Conservation (phyloP, 805 yeast species). For the Schwanniomyces yamadae region DNA sequence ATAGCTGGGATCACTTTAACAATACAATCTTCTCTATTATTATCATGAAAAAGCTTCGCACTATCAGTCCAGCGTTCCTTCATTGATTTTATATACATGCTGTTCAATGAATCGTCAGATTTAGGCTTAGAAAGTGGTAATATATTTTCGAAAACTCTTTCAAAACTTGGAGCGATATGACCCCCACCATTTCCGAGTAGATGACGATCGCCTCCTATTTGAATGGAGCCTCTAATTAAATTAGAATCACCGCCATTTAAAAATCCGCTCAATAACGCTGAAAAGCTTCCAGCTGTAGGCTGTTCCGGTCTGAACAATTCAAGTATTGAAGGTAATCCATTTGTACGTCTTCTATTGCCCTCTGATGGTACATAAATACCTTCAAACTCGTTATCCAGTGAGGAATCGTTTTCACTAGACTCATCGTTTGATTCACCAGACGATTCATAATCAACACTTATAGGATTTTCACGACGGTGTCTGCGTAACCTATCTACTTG, state of each 20-base stretch:
- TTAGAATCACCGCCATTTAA: slow-evolving; percentile 16
- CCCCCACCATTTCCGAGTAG: slow-evolving; percentile 3
- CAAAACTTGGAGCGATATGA: slow-evolving; percentile 17
- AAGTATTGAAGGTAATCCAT: slow-evolving; percentile 22
- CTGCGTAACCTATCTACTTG: slow-evolving; percentile 9
- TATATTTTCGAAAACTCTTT: slow-evolving; percentile 23
- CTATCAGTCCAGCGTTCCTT: slow-evolving; percentile 69
- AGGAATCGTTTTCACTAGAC: slow-evolving; percentile 19
- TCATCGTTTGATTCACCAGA: slow-evolving; percentile 16
- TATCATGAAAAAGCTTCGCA: slow-evolving; percentile 50
- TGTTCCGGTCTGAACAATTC: slow-evolving; percentile 25
- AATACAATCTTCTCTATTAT: slow-evolving; percentile 22
- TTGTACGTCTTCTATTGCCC: slow-evolving; percentile 15
- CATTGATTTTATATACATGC: slow-evolving; percentile 46
- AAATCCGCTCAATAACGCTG: slow-evolving; percentile 16
- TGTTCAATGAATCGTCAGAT: slow-evolving; percentile 16
- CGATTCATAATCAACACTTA: slow-evolving; percentile 10
- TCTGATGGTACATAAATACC: slow-evolving; percentile 14
- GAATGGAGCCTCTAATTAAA: slow-evolving; percentile 23
- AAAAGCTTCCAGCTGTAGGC: slow-evolving; percentile 13
- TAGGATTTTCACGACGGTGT: slow-evolving; percentile 5
- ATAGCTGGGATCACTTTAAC: slow-evolving; percentile 30
- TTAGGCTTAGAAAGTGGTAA: slow-evolving; percentile 14
- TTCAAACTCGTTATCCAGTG: slow-evolving; percentile 21
- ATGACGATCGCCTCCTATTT: slow-evolving; percentile 14